phyloP scores from a whole-genome alignment of 805 yeast species.

The Clavispora asparagi region DNA sequence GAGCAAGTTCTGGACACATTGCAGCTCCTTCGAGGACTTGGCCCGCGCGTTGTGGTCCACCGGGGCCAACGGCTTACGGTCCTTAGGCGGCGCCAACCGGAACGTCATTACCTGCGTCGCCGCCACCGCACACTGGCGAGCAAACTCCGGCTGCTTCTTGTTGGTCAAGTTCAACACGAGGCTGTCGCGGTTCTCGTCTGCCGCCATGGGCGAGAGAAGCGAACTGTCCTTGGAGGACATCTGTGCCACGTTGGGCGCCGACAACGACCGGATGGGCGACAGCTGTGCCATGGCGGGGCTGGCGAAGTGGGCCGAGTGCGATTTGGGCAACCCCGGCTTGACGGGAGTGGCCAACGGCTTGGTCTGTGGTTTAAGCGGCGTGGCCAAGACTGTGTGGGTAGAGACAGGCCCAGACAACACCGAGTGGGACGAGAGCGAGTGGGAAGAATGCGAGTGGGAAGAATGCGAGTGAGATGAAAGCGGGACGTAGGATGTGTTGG shows the following conservation, averaged over 20 bases:
- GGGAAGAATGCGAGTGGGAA: too few species aligned
- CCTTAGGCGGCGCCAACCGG: conserved; percentile 11
- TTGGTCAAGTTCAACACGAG: conserved; percentile 15
- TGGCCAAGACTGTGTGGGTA: conserved; percentile 1
- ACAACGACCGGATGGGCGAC: conserved; percentile 11
- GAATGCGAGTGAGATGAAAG: too few species aligned
- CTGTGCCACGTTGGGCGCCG: conserved; percentile 7
- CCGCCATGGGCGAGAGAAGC: conserved; percentile 7
- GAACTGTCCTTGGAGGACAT: conserved; percentile 2
- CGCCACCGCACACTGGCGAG: conserved; percentile 11
- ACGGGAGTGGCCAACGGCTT: conserved; percentile 9
- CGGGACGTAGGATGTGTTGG: too few species aligned
- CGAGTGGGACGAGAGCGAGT: too few species aligned
- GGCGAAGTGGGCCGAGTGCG: conserved; percentile 8
- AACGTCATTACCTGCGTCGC: conserved; percentile 14
- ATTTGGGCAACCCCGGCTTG: conserved; percentile 8
- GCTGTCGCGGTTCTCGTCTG: conserved; percentile 5
- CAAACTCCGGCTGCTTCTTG: conserved; percentile 16
- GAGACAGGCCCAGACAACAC: too few species aligned
- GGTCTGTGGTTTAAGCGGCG: conserved; percentile 5
- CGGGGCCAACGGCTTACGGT: conserved; percentile 13
- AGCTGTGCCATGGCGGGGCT: conserved; percentile 12
- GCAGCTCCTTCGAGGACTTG: conserved; percentile 9
- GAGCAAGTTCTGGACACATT: conserved; percentile 15
- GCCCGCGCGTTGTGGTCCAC: conserved; percentile 7